Evolutionary conservation across 2,329 filamentous ascomycete species (phyloP), one percentile per base, ranked within the genome.

Genomic region (Apiospora hydei): DNA sequence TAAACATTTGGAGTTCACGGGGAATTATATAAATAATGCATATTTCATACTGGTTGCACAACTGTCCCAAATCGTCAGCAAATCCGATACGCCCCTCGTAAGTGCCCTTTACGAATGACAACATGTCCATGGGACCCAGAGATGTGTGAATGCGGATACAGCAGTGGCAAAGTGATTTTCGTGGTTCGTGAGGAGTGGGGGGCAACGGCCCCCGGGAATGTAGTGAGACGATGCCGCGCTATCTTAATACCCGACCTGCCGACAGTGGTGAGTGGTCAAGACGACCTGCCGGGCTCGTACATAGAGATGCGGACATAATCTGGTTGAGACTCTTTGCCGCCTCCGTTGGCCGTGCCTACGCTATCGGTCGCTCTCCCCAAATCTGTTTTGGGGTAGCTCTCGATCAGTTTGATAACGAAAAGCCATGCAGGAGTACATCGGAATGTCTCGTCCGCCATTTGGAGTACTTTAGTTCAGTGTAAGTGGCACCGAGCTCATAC

Each of bases 21-120:
- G 57, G 57, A 61, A 18, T 61, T 61, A 38, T 38, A 64, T 64
- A 64, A 41, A 41, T 64, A 64, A 64, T 41, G 30, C 30, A 61
- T 3, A 61, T 61, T 38, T 61, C 30, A 38, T 21, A 61, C 53
- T 6, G 30, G 30, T 34, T 61, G 14, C 18, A 38, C 8, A 30
- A 13, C 21, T 21, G 26, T 16, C 18, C 4, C 16, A 34, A 10
- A 34, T 4, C 13, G 24, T 13, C 30, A 46, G 51, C 51, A 30
- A 18, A 21, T 46, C 44, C 6, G 16, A 46, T 46, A 18, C 18
- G 16, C 16, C 44, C 16, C 44, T 30, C 11, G 10, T 13, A 53
- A 53, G 49, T 30, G 24, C 49, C 8, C 7, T 21, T 49, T 49
- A 21, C n/a, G 49, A 5, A 51, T 5, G 49, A 11, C 18, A 10